Conservation (phyloP, 352 stramenopile genomes). For the Plasmopara halstedii region DNA sequence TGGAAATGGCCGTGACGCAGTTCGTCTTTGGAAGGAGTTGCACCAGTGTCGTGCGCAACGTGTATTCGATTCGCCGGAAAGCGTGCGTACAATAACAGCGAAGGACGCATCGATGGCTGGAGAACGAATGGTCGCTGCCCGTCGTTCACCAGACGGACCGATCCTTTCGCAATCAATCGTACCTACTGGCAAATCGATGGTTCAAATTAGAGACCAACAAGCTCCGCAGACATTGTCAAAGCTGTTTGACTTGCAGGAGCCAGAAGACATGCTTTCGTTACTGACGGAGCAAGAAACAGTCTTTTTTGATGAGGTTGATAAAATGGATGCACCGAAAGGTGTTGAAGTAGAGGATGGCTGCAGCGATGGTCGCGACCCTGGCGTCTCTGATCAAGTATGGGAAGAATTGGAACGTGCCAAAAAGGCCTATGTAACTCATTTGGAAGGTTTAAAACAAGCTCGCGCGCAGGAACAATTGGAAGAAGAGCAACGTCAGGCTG, state of each 20-base stretch:
- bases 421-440: slow-evolving; percentile 28
- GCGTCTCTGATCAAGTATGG: slow-evolving; percentile 60
- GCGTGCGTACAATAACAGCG: slow-evolving; percentile 37
- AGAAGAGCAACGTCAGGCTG: slow-evolving; percentile 29
- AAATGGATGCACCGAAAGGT: slow-evolving; percentile 13
- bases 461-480: slow-evolving; percentile 31
- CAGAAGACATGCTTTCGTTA: not conserved
- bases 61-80: slow-evolving; percentile 31
- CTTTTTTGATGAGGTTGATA: slow-evolving; percentile 1
- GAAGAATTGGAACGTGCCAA: slow-evolving; percentile 59
- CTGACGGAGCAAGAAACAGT: not conserved
- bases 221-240: not conserved
- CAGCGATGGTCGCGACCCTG: slow-evolving; percentile 30
- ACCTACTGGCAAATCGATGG: not conserved
- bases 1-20: slow-evolving; percentile 68
- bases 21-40: slow-evolving; percentile 55
- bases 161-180: slow-evolving; percentile 22
- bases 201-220: not conserved
- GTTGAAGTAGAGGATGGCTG: slow-evolving; percentile 5
- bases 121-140: slow-evolving; percentile 24
- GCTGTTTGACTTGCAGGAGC: slow-evolving; percentile 3
- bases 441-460: slow-evolving; percentile 14
- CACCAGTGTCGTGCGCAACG: slow-evolving; percentile 57
- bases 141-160: slow-evolving; percentile 22
- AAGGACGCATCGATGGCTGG: slow-evolving; percentile 35